Percentiles rank a stretch among this genome's conserved stretches.
Evolutionary conservation across 2,329 filamentous ascomycete genomes (phyloP).

Genomic region (Aspergillus hiratsukae): DNA sequence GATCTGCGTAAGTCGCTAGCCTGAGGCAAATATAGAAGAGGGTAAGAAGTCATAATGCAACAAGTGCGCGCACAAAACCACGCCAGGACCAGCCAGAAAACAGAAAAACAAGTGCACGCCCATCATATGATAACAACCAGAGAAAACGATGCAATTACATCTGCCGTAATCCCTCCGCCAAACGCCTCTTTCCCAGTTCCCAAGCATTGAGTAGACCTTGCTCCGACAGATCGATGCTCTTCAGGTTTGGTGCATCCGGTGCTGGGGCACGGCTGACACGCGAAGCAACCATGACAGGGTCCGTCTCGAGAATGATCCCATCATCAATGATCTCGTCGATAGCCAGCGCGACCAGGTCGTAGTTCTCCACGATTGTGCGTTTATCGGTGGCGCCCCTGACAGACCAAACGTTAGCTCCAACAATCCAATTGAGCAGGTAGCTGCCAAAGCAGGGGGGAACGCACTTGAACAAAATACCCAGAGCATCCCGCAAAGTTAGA

Average conservation of each 20-base stretch:
- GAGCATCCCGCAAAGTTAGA: constrained; percentile 79
- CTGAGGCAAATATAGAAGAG: constrained; percentile 7
- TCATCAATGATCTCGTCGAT: constrained; percentile 95
- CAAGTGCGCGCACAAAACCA: constrained; percentile 24
- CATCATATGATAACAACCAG: constrained; percentile 10
- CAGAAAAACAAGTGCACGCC: constrained; percentile 14
- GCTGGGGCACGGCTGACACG: constrained; percentile 87
- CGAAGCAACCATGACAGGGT: constrained; percentile 88
- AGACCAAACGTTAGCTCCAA: constrained; percentile 12
- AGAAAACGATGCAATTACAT: constrained; percentile 26
- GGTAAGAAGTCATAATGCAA: constrained; percentile 14
- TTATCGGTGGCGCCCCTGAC: constrained; percentile 90
- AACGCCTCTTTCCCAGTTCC: constrained; percentile 86
- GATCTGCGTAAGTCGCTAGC: neutral
- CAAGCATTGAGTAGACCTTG: constrained; percentile 92
- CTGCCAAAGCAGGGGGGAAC: constrained; percentile 19
- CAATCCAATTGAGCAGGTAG: neutral
- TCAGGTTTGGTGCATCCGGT: constrained; percentile 81
- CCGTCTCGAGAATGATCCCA: constrained; percentile 94
- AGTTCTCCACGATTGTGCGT: constrained; percentile 97
- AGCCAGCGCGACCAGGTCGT: constrained; percentile 88
- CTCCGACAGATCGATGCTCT: constrained; percentile 92
- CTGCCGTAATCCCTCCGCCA: constrained; percentile 81
- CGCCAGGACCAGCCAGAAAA: constrained; percentile 37
- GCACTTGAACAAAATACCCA: constrained; percentile 90